These are phyloP conservation scores for Trichoderma semiorbis DNA, from an alignment of 2,329 filamentous ascomycete species.

Conservation along the genomic window DNA sequence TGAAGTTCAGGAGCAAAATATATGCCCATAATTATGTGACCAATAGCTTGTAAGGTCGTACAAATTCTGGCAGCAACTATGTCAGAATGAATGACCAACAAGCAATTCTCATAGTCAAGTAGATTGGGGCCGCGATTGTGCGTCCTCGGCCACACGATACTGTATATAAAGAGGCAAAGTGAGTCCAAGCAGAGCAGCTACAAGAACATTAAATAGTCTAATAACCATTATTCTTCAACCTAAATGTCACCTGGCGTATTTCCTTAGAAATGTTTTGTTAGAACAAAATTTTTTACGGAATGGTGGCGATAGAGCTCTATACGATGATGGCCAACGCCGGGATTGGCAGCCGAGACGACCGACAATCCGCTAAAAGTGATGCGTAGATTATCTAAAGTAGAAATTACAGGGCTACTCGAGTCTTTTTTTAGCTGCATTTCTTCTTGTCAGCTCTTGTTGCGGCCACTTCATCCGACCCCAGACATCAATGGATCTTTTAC, in stretches of 20 bases:
- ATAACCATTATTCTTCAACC: background rate
- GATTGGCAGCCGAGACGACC: background rate
- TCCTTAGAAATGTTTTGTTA: background rate
- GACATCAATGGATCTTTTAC: background rate
- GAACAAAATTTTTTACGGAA: background rate
- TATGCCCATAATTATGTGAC: background rate
- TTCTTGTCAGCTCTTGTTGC: background rate
- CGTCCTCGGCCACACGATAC: background rate
- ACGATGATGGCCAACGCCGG: background rate
- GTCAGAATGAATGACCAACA: background rate
- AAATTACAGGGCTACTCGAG: background rate
- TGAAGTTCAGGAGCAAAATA: background rate
- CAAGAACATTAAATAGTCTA: background rate
- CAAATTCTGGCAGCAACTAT: background rate
- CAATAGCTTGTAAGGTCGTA: background rate
- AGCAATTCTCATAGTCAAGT: background rate
- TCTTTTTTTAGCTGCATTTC: background rate
- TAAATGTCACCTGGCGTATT: background rate
- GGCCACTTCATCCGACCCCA: background rate
- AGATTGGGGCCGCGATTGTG: background rate
- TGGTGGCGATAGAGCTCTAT: background rate
- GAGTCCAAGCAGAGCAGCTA: background rate
- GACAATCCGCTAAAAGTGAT: background rate
- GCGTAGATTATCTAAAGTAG: background rate
- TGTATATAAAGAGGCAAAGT: background rate